Evolutionary conservation across 495 filamentous ascomycete genomes (phyloP).

Genomic region (Cudoniella acicularis): DNA sequence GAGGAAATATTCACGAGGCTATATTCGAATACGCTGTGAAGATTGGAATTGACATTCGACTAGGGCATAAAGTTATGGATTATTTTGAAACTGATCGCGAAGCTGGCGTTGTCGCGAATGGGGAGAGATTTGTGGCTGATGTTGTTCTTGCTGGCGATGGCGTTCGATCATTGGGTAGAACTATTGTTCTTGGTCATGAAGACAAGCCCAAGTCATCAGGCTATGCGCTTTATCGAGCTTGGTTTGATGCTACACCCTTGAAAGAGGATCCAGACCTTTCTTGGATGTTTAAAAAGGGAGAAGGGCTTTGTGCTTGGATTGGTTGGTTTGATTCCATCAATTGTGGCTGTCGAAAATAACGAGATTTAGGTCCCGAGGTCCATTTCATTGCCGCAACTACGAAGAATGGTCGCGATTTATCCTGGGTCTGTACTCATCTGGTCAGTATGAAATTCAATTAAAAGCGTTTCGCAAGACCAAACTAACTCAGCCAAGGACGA

Average conservation of each 20-base stretch:
- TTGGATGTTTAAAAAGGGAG: slow-evolving; percentile 60
- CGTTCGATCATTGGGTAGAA: slow-evolving; percentile 54
- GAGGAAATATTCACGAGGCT: slow-evolving; percentile 59
- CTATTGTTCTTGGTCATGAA: slow-evolving; percentile 59
- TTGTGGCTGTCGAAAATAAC: neutral
- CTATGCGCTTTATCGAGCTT: slow-evolving; percentile 56
- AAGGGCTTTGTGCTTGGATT: slow-evolving; percentile 54
- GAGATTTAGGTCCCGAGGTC: slow-evolving; percentile 51
- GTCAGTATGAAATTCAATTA: slow-evolving; percentile 23
- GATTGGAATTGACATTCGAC: slow-evolving; percentile 52
- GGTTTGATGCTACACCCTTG: slow-evolving; percentile 58
- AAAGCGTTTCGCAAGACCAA: neutral
- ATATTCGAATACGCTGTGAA: slow-evolving; percentile 53
- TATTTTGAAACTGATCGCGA: slow-evolving; percentile 55
- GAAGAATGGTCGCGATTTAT: slow-evolving; percentile 61
- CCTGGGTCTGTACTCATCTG: slow-evolving; percentile 68
- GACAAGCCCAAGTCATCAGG: slow-evolving; percentile 56
- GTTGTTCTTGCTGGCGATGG: slow-evolving; percentile 63
- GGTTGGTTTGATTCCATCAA: neutral
- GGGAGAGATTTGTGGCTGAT: slow-evolving; percentile 48
- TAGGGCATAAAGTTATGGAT: slow-evolving; percentile 52
- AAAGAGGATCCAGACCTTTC: slow-evolving; percentile 58
- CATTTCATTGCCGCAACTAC: slow-evolving; percentile 61
- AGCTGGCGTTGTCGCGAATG: slow-evolving; percentile 51
- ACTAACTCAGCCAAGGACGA: slow-evolving; percentile 34